A percentile compares a stretch with the other conserved stretches of the same genome.
phyloP scores from a whole-genome alignment of 371 early-diverging fungal species.

The Mucor ambiguus region DNA sequence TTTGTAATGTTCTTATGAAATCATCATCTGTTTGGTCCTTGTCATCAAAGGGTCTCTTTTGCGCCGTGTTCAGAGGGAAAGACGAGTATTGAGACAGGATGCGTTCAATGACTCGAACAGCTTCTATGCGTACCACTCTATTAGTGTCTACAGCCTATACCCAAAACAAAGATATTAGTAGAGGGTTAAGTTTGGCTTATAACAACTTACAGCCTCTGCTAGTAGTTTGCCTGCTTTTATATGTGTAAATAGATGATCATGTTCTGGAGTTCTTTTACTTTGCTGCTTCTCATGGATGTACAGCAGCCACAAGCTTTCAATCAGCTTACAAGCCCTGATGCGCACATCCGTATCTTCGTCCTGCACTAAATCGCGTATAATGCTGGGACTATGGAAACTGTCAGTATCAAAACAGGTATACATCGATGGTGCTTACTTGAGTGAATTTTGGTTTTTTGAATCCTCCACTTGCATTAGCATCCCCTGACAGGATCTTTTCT shows the following conservation, averaged over 20 bases:
- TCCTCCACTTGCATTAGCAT: slow-evolving; percentile 25
- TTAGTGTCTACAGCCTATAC: slow-evolving; percentile 31
- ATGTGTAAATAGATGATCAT: slow-evolving; percentile 40
- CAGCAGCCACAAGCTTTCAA: slow-evolving; percentile 55
- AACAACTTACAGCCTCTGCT: slow-evolving; percentile 44
- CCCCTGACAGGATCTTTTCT: slow-evolving; percentile 49
- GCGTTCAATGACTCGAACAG: slow-evolving; percentile 25
- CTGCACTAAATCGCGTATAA: slow-evolving; percentile 48
- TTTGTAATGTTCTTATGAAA: slow-evolving; percentile 23
- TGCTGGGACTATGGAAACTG: slow-evolving; percentile 31
- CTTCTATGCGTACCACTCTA: slow-evolving; percentile 41
- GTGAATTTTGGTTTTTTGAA: slow-evolving; percentile 19
- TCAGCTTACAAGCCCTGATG: slow-evolving; percentile 51
- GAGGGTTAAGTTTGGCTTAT: not conserved
- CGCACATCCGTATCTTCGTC: slow-evolving; percentile 63
- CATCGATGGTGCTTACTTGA: slow-evolving; percentile 28
- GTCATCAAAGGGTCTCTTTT: slow-evolving; percentile 13
- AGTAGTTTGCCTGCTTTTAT: slow-evolving; percentile 51
- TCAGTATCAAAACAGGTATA: not conserved
- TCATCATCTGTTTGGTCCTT: slow-evolving; percentile 4
- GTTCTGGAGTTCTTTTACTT: slow-evolving; percentile 28
- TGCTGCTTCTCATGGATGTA: slow-evolving; percentile 35
- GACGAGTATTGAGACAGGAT: slow-evolving; percentile 9
- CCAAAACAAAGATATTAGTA: too few relatives aligned
- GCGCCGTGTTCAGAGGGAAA: not conserved